These are phyloP conservation scores for Sporothrix humicola DNA, from an alignment of 2,329 filamentous ascomycete species.

Conservation along the genomic window DNA sequence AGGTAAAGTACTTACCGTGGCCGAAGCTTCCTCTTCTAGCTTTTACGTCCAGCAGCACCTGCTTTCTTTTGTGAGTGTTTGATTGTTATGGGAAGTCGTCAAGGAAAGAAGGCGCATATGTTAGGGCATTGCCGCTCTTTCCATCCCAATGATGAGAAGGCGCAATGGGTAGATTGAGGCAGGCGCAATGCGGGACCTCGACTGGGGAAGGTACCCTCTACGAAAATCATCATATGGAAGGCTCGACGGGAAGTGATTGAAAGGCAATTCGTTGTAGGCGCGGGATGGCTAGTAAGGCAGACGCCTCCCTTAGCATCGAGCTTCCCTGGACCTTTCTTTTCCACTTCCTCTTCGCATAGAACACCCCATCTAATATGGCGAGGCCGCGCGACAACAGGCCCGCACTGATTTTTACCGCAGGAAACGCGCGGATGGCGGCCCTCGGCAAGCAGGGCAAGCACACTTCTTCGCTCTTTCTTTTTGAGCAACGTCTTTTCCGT, in stretches of 20 bases:
- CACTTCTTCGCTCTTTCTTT: neutral
- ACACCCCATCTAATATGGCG: neutral
- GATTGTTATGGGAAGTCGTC: neutral
- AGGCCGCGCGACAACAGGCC: neutral
- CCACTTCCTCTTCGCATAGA: slow-evolving; percentile 3
- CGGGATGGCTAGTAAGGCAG: neutral
- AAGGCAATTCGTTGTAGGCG: neutral
- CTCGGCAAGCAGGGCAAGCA: neutral
- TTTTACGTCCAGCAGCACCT: neutral
- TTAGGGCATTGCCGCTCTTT: too few species aligned
- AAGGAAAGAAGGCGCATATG: neutral
- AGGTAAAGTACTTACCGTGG: neutral
- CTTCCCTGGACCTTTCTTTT: neutral
- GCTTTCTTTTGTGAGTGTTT: neutral
- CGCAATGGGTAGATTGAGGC: too few species aligned
- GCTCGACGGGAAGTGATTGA: neutral
- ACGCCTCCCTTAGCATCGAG: neutral
- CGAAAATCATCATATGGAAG: neutral
- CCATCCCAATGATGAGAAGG: too few species aligned
- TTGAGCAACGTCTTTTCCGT: neutral
- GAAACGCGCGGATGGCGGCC: slow-evolving; percentile 25
- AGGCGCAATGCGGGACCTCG: too few species aligned
- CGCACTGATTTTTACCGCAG: slow-evolving; percentile 19
- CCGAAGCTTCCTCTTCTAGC: neutral
- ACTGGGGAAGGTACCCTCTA: neutral